A percentile compares a stretch with the other conserved stretches of the same genome.
phyloP scores from a whole-genome alignment of 1,284 basidiomycete species.

The Fomitiporia mediterranea region DNA sequence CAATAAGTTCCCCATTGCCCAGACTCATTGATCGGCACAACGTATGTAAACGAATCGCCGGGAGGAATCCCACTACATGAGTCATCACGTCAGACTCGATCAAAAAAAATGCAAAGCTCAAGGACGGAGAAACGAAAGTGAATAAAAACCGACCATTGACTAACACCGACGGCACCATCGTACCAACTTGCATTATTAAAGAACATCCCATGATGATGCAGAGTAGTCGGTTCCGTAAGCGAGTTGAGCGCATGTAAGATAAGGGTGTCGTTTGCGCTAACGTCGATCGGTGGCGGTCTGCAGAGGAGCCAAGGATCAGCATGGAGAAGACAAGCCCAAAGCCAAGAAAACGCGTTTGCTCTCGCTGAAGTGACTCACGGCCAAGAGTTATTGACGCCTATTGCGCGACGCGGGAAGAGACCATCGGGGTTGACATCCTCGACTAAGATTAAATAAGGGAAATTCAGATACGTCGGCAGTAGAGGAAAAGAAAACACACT shows the following conservation, averaged over 20 bases:
- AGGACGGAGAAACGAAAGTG: not conserved
- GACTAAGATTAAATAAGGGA: conserved; percentile 25
- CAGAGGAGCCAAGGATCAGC: too few species aligned
- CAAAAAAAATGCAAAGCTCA: not conserved
- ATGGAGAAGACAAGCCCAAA: conserved; percentile 10
- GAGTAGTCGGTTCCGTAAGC: conserved; percentile 54
- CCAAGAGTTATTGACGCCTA: conserved; percentile 90
- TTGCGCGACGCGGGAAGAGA: conserved; percentile 63
- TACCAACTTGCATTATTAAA: conserved; percentile 84
- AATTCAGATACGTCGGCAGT: not conserved
- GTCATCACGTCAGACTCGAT: not conserved
- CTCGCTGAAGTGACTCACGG: conserved; percentile 53
- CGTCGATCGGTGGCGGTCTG: conserved; percentile 75
- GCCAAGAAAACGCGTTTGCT: too few species aligned
- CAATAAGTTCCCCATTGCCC: conserved; percentile 86
- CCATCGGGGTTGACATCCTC: conserved; percentile 73
- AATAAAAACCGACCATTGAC: conserved; percentile 78
- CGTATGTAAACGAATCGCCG: conserved; percentile 70
- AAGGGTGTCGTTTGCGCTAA: conserved; percentile 69
- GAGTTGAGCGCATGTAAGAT: conserved; percentile 74
- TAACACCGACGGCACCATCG: conserved; percentile 81
- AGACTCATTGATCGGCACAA: conserved; percentile 69
- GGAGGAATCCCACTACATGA: conserved; percentile 73
- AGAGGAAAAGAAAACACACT: not conserved
- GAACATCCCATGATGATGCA: conserved; percentile 92